Evolutionary conservation across 805 yeast species (phyloP).

Genomic region (Ogataea methanolica): DNA sequence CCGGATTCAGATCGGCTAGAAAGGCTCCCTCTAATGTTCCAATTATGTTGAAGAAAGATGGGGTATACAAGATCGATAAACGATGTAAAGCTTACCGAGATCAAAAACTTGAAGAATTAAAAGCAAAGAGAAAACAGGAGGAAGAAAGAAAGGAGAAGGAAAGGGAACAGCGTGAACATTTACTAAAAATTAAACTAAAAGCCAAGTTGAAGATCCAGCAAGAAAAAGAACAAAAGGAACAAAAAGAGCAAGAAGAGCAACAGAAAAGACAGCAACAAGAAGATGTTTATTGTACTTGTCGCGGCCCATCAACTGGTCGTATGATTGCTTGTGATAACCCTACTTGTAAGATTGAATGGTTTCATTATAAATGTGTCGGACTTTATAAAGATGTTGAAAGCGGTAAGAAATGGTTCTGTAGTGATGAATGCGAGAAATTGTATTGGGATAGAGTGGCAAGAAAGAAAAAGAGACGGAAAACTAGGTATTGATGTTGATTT

Average conservation of each 20-base stretch:
- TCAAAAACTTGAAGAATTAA: background rate
- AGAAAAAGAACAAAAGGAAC: background rate
- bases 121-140: background rate
- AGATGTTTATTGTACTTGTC: slow-evolving; percentile 44
- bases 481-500: background rate
- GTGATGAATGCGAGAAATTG: slow-evolving; percentile 51
- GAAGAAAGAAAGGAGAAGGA: background rate
- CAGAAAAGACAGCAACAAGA: slow-evolving; percentile 9
- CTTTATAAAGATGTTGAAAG: slow-evolving; percentile 83
- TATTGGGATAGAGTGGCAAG: slow-evolving; percentile 9
- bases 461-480: slow-evolving; percentile 12
- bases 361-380: slow-evolving; percentile 94
- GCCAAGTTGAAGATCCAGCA: too few species aligned
- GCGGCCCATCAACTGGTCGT: slow-evolving; percentile 63
- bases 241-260: slow-evolving; percentile 8
- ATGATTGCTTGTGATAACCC: slow-evolving; percentile 97
- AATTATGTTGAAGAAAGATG: background rate
- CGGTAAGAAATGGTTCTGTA: slow-evolving; percentile 76
- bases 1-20: too few species aligned
- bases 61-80: too few species aligned
- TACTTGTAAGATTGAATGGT: slow-evolving; percentile 89
- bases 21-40: background rate
- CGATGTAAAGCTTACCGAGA: too few species aligned
- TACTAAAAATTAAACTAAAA: too few species aligned
- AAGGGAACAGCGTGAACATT: background rate